A percentile compares a stretch with the other conserved stretches of the same genome.
phyloP scores from a whole-genome alignment of 2,329 filamentous ascomycete genomes.

The Onygena corvina region DNA sequence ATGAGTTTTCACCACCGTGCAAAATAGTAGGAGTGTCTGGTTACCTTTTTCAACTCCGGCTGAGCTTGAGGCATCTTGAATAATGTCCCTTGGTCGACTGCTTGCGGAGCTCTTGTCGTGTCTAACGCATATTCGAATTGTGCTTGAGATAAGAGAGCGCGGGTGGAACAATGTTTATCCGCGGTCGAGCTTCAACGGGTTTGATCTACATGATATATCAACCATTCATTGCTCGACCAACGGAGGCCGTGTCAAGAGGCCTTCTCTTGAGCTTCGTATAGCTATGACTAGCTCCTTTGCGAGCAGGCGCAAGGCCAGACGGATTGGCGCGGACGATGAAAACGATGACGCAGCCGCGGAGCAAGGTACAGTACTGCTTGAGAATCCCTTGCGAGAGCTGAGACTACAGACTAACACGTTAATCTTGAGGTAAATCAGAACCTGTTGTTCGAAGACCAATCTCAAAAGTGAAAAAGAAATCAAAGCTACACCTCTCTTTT shows the following conservation, averaged over 20 bases:
- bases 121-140: background rate
- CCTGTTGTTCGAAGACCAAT: conserved; percentile 3
- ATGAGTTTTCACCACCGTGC: background rate
- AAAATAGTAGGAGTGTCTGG: conserved; percentile 12
- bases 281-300: conserved; percentile 8
- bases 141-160: background rate
- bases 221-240: background rate
- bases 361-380: conserved; percentile 3
- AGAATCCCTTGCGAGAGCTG: background rate
- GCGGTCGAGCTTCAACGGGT: background rate
- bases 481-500: conserved; percentile 10
- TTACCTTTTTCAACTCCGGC: conserved; percentile 96
- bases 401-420: background rate
- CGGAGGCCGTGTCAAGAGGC: background rate
- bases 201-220: background rate
- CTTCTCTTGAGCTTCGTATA: background rate
- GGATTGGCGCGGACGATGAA: conserved; percentile 7
- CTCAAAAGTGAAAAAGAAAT: conserved; percentile 8
- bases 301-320: conserved; percentile 9
- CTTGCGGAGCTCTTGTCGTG: background rate
- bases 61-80: conserved; percentile 91
- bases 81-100: conserved; percentile 7
- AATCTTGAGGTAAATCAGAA: background rate
- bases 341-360: background rate
- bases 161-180: background rate